Conservation (phyloP, 2,329 filamentous ascomycete genomes). For the Cordyceps cicadae region DNA sequence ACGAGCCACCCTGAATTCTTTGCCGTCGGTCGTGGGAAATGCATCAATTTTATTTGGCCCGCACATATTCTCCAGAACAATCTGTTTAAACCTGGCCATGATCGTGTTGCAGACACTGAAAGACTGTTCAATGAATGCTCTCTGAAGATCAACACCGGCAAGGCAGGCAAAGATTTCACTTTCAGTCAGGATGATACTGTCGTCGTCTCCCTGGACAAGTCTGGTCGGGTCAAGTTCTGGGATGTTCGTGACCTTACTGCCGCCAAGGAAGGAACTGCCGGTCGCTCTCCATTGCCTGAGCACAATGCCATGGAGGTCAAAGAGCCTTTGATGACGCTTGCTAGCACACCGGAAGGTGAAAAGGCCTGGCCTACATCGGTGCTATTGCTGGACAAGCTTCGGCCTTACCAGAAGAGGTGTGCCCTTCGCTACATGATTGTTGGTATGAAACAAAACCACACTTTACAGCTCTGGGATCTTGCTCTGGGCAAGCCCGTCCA, state of each 20-base stretch:
- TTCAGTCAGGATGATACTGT: constrained; percentile 96
- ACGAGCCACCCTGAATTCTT: constrained; percentile 88
- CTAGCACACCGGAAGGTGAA: constrained; percentile 77
- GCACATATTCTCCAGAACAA: constrained; percentile 54
- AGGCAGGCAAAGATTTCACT: constrained; percentile 95
- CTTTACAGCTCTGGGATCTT: constrained; percentile 96
- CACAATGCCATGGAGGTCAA: constrained; percentile 65
- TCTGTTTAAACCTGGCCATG: constrained; percentile 54
- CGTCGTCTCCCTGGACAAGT: constrained; percentile 93
- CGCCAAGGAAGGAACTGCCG: constrained; percentile 41
- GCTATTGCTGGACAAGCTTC: constrained; percentile 89
- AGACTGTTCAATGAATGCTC: constrained; percentile 79
- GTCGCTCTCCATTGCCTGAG: constrained; percentile 43
- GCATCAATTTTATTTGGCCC: constrained; percentile 80
- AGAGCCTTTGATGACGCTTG: constrained; percentile 76
- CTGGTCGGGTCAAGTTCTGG: constrained; percentile 95
- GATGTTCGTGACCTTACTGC: constrained; percentile 74
- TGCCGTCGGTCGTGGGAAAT: constrained; percentile 89
- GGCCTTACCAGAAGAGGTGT: constrained; percentile 81
- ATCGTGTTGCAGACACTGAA: constrained; percentile 74
- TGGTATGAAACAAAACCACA: constrained; percentile 98
- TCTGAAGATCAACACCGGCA: constrained; percentile 90
- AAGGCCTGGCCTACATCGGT: constrained; percentile 97
- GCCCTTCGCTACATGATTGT: constrained; percentile 93
- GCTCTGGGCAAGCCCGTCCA: constrained; percentile 91